These are phyloP conservation scores for Saprolegnia diclina DNA, from an alignment of 352 stramenopile species.

Conservation along the genomic window DNA sequence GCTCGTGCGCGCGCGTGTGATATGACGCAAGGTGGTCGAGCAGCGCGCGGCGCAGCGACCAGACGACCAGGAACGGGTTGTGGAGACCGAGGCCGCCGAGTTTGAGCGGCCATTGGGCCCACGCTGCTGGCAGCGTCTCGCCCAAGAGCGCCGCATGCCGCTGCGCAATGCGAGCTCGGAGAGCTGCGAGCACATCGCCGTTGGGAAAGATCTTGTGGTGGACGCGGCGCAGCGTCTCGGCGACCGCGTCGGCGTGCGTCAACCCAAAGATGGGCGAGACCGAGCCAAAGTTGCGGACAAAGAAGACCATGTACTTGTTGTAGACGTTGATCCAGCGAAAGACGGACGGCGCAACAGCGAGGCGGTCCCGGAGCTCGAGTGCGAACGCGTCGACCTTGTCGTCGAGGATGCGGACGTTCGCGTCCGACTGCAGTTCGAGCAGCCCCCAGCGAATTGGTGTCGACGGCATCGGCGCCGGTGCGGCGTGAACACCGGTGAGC, in stretches of 20 bases:
- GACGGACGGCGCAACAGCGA: constrained; percentile 32
- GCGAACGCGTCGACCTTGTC: constrained; percentile 37
- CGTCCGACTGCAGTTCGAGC: constrained; percentile 39
- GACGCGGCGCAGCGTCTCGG: constrained; percentile 36
- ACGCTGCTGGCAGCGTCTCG: constrained; percentile 33
- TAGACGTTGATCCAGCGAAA: constrained; percentile 47
- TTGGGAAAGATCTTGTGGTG: constrained; percentile 36
- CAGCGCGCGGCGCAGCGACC: constrained; percentile 32
- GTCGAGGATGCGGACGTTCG: constrained; percentile 34
- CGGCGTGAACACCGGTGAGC: constrained; percentile 22
- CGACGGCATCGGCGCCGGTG: constrained; percentile 31
- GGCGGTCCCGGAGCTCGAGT: constrained; percentile 37
- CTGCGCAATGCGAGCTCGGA: constrained; percentile 31
- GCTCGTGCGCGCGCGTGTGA: constrained; percentile 28
- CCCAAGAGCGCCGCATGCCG: not conserved
- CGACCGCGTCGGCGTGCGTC: constrained; percentile 25
- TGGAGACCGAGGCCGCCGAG: constrained; percentile 40
- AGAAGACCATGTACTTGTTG: constrained; percentile 59
- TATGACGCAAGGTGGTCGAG: constrained; percentile 30
- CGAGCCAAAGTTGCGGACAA: constrained; percentile 44
- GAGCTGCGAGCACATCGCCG: constrained; percentile 34
- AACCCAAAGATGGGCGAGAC: constrained; percentile 28
- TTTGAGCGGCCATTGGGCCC: constrained; percentile 39
- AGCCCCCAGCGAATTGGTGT: constrained; percentile 42
- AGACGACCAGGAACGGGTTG: constrained; percentile 37